phyloP scores from a whole-genome alignment of 345 rosid genomes.

The Lenwebbia sp. region DNA sequence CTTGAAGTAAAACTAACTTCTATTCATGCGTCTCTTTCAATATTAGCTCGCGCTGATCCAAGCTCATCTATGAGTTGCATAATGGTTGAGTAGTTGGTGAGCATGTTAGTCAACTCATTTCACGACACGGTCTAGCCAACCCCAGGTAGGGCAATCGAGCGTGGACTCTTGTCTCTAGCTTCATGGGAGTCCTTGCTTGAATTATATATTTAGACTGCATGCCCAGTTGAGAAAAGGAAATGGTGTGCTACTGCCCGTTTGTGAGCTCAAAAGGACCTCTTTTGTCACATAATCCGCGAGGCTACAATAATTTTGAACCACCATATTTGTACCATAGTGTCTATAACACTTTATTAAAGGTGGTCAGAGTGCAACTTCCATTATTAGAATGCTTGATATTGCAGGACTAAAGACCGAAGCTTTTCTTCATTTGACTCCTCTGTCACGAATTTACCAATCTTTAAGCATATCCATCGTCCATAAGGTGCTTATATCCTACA shows the following conservation, averaged over 20 bases:
- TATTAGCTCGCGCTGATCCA: neutral
- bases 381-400: neutral
- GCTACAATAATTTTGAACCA: neutral
- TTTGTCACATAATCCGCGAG: neutral
- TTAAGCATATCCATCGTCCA: neutral
- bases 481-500: neutral
- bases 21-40: neutral
- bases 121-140: neutral
- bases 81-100: neutral
- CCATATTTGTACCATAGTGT: neutral
- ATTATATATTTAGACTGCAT: neutral
- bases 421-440: neutral
- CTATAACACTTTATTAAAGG: neutral
- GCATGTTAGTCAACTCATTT: neutral
- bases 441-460: neutral
- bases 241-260: neutral
- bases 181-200: neutral
- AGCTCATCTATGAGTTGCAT: neutral
- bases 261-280: neutral
- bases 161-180: neutral
- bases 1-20: neutral
- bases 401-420: neutral
- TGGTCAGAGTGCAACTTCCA: neutral
- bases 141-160: neutral
- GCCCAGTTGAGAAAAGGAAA: neutral